Evolutionary conservation across 352 stramenopile genomes (phyloP), one percentile per base, ranked within the genome.

Genomic region (Phytophthora capsici): DNA sequence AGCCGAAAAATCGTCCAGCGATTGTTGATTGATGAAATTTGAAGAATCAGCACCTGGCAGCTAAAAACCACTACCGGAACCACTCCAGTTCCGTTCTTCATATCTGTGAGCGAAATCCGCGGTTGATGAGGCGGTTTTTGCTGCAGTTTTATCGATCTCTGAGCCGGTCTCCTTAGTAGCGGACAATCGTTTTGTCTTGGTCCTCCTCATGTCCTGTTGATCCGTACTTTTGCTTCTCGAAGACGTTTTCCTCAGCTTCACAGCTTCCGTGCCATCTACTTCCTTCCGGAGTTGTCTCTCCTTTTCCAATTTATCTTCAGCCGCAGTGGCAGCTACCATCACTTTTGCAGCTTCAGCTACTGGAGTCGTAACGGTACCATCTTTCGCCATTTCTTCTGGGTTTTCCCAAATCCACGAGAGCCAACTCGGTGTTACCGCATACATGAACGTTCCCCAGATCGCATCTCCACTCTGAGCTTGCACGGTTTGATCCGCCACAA

Each of bases 401-500:
- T 77, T 51, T 17, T 84, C 63, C 87, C 85, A 93, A 28, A 93
- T 86, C 87, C 87, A 93, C 45, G 78, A 84, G 10, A 95, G 62
- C 83, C 83, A 95, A 23, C 46, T 54, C 0, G 87, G 87, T 19
- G 84, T 93, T 16, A 95, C 59, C 1, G 85, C 87, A 63, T 95
- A 95, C 70, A 89, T 84, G 49, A 95, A 71, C 1, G 84, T 93
- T 38, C 84, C 77, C 86, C 85, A 93, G 38, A 93, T 88, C 12
- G 87, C 84, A 23, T 95, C 81, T 36, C 84, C 84, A 37, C 86
- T 81, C 59, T 93, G 84, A 10, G 80, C 82, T 50, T 93, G 85
- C 25, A 95, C 84, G 0, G 85, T 95, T 45, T 91, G 82, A 63
- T 95, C 86, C 20, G 73, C 75, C n/a, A 95, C 80, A n/a, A 95